phyloP scores from a whole-genome alignment of 1,284 basidiomycete species.

The Puccinia novopanici region DNA sequence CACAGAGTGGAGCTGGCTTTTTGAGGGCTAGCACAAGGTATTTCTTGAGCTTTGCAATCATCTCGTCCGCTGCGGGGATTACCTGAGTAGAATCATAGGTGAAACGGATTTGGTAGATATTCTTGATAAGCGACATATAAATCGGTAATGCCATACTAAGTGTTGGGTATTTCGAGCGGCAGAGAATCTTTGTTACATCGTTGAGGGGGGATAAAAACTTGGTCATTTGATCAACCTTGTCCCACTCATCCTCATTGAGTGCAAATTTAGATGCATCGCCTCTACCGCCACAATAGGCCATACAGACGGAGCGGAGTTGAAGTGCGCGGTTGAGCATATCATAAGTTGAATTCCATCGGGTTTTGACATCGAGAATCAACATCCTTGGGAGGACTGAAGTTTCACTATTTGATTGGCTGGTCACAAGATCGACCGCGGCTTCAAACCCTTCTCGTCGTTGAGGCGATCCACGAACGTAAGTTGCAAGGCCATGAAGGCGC shows the following conservation, averaged over 20 bases:
- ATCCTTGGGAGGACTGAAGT: no score
- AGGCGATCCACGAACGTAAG: background rate
- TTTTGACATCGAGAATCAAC: no score
- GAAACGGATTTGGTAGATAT: no score
- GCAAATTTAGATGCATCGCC: background rate
- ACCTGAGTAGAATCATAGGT: background rate
- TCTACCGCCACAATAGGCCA: background rate
- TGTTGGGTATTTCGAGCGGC: slow-evolving; percentile 31
- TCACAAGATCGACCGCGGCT: background rate
- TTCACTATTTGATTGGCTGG: no score
- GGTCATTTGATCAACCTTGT: background rate
- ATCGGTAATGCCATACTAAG: background rate
- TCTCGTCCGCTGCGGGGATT: background rate
- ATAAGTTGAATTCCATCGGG: no score
- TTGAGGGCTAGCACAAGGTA: background rate
- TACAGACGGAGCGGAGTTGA: background rate
- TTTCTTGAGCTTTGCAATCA: slow-evolving; percentile 6
- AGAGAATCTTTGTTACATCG: background rate
- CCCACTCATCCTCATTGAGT: background rate
- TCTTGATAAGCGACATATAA: slow-evolving; percentile 10
- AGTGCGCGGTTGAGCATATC: no score
- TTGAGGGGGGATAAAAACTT: background rate
- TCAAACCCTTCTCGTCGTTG: background rate
- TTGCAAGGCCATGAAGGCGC: no score
- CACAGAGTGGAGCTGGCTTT: background rate